A percentile compares a stretch with the other conserved stretches of the same genome.
These are phyloP conservation scores for Candida germanica DNA, from an alignment of 805 yeast species.

Conservation along the genomic window DNA sequence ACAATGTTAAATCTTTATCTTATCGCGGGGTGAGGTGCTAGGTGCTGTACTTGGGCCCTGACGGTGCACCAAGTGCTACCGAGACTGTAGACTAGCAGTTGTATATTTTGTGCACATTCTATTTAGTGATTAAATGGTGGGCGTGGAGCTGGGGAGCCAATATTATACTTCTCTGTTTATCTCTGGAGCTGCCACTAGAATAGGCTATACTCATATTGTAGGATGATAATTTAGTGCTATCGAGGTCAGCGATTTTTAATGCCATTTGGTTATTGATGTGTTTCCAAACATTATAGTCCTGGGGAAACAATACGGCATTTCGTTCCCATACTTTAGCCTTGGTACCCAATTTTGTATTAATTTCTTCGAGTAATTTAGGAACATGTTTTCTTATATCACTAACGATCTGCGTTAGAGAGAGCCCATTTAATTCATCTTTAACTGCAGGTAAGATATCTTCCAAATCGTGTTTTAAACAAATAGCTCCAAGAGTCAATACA, in stretches of 20 bases:
- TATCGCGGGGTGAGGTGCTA: too few relatives aligned
- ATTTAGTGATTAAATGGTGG: too few relatives aligned
- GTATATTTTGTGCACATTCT: too few relatives aligned
- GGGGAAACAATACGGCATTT: constrained; percentile 72
- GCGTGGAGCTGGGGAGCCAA: constrained; percentile 9
- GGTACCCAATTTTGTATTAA: constrained; percentile 40
- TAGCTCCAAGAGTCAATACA: constrained; percentile 75
- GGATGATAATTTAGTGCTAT: constrained; percentile 50
- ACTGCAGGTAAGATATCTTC: constrained; percentile 61
- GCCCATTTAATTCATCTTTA: constrained; percentile 57
- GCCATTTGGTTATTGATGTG: constrained; percentile 56
- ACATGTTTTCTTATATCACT: constrained; percentile 53
- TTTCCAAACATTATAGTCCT: constrained; percentile 66
- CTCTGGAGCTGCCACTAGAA: constrained; percentile 46
- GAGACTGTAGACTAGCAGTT: too few relatives aligned
- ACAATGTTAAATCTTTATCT: too few relatives aligned
- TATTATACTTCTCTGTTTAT: constrained; percentile 66
- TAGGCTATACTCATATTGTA: constrained; percentile 51
- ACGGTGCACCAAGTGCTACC: too few relatives aligned
- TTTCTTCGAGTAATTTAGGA: constrained; percentile 55
- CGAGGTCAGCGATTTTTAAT: constrained; percentile 52
- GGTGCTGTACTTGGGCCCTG: too few relatives aligned
- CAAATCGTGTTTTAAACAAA: constrained; percentile 62
- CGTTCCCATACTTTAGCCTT: constrained; percentile 54
- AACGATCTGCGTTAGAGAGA: constrained; percentile 46